Evolutionary conservation across 257 asterid genomes (phyloP), one percentile per base, ranked within the genome.

Genomic region (Scutellaria baicalensis): DNA sequence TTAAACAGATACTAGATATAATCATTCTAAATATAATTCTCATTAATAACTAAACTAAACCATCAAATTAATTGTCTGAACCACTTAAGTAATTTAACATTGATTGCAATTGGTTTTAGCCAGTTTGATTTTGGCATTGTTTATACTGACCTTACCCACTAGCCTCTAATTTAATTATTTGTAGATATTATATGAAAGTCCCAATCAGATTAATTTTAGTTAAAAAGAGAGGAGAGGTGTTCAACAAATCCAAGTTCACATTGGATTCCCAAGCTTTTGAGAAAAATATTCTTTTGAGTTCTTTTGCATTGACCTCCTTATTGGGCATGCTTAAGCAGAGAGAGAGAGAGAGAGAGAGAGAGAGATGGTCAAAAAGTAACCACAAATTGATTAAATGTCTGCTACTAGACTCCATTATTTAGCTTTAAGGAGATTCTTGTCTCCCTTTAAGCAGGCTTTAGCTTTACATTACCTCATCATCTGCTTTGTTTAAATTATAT

Each of bases 391-490:
- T 80, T 79, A 77, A 42, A 61, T 79, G 88, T 87, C 81, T 84
- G 80, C 84, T 83, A 79, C 86, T 84, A 84, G 75, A 83, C 85
- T 87, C 90, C 93, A 87, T 87, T 85, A 82, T 74, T 73, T 89
- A 70, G 93, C 93, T 89, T 90, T 85, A 77, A 80, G 85, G 83
- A 85, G 97, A 87, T 87, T 89, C 90, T 84, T 84, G 95, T 72
- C 81, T 72, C 82, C 60, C 95, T 91, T 91, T 85, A 77, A 72
- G 75, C 82, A 75, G 81, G 86, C 95, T 85, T 89, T 85, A 79
- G 86, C 95, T 85, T 89, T 85, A 79, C 71, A 69, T 66, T 57
- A 57, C 81, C 80, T 79, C 84, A 79, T 79, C 84, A 79, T 80
- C 84, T 80, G 84, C 63, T 68, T 76, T 73, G 33, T 75, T 73